Evolutionary conservation across 345 rosid species (phyloP).

Genomic region (Arabis hirsuta): DNA sequence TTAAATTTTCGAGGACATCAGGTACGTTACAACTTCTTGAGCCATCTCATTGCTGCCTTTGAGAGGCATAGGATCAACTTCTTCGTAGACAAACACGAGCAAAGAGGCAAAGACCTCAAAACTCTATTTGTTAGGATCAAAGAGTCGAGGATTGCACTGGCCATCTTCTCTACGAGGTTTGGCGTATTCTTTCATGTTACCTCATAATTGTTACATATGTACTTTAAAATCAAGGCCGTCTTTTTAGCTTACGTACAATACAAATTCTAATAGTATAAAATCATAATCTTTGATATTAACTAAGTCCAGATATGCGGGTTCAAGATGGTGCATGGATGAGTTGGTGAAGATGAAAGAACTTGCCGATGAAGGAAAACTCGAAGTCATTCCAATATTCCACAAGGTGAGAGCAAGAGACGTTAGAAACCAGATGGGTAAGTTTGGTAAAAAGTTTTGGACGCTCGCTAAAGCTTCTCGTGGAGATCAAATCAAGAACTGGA

Average conservation of each 20-base stretch:
- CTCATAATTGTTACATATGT: no score
- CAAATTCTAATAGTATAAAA: no score
- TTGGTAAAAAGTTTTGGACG: slow-evolving; percentile 11
- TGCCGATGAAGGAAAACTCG: neutral
- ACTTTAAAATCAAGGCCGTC: no score
- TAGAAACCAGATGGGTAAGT: neutral
- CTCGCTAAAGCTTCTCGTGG: neutral
- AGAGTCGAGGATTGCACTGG: slow-evolving; percentile 14
- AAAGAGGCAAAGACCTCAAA: slow-evolving; percentile 9
- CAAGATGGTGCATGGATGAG: slow-evolving; percentile 9
- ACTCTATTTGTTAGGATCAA: neutral
- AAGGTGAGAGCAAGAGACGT: neutral
- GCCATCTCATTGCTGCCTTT: slow-evolving; percentile 14
- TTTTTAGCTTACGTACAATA: no score
- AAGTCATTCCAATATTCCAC: slow-evolving; percentile 6
- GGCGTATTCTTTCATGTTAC: no score
- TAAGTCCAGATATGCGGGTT: no score
- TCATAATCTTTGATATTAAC: no score
- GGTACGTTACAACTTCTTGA: neutral
- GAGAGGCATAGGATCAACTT: neutral
- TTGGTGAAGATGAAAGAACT: neutral
- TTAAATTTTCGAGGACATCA: slow-evolving; percentile 5
- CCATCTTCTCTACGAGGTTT: slow-evolving; percentile 14
- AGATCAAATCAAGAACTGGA: slow-evolving; percentile 1
- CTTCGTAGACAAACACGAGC: slow-evolving; percentile 17